A percentile compares a stretch with the other conserved stretches of the same genome.
Conservation (phyloP, 108 stramenopile genomes). For the Bacterosira constricta region DNA sequence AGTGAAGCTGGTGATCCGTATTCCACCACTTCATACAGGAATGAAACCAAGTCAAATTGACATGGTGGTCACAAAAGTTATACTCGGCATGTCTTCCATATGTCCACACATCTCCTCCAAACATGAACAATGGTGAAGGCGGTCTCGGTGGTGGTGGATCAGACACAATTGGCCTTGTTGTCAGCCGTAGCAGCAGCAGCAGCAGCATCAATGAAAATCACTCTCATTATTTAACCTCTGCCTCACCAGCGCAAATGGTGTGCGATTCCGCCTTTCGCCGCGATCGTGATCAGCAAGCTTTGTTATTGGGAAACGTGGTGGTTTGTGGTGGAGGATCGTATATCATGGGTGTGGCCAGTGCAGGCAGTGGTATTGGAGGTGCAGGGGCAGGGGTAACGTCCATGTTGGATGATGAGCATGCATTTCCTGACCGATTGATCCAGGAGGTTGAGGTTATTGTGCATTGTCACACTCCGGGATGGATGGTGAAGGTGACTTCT, state of each 20-base stretch:
- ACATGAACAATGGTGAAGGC: background rate
- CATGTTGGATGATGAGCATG: slow-evolving; percentile 55
- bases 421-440: slow-evolving; percentile 76
- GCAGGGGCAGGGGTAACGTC: slow-evolving; percentile 42
- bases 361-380: slow-evolving; percentile 4
- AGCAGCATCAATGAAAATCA: background rate
- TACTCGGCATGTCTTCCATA: slow-evolving; percentile 46
- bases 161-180: background rate
- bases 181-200: background rate
- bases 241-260: slow-evolving; percentile 81
- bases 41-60: slow-evolving; percentile 36
- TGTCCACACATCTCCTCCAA: slow-evolving; percentile 30
- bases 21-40: slow-evolving; percentile 36
- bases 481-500: slow-evolving; percentile 86
- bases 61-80: slow-evolving; percentile 19
- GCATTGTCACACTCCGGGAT: slow-evolving; percentile 85
- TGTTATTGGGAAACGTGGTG: slow-evolving; percentile 81
- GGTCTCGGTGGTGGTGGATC: background rate
- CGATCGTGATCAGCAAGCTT: slow-evolving; percentile 88
- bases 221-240: slow-evolving; percentile 54
- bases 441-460: slow-evolving; percentile 84
- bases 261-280: slow-evolving; percentile 87
- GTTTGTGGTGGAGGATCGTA: slow-evolving; percentile 87
- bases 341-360: slow-evolving; percentile 38
- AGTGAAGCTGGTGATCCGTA: slow-evolving; percentile 34